These are phyloP conservation scores for Neurospora sp. DNA, from an alignment of 495 filamentous ascomycete species.

Conservation along the genomic window DNA sequence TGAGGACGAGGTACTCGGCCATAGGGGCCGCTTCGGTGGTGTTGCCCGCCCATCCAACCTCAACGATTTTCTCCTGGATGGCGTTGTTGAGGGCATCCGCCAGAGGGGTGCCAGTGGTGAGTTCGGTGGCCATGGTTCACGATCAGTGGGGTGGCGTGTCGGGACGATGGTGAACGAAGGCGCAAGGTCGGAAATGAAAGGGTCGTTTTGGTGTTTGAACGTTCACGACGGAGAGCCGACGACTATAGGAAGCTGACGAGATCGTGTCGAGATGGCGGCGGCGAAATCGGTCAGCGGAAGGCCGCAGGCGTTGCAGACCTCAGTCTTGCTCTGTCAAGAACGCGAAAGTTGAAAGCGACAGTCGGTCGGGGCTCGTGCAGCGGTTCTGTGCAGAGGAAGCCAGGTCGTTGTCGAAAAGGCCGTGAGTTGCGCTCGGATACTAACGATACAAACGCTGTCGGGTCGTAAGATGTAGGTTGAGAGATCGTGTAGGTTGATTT, in stretches of 20 bases:
- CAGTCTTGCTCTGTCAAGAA: neutral
- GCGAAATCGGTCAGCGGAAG: neutral
- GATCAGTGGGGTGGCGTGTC: neutral
- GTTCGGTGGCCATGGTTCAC: constrained; percentile 57
- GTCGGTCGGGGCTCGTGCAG: neutral
- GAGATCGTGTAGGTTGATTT: neutral
- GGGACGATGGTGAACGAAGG: neutral
- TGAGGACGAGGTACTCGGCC: constrained; percentile 90
- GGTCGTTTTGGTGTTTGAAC: neutral
- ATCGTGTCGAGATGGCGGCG: neutral
- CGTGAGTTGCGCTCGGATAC: neutral
- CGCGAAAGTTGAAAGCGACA: neutral
- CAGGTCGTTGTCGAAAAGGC: neutral
- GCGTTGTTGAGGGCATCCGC: constrained; percentile 68
- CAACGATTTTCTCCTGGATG: constrained; percentile 88
- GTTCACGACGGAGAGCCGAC: neutral
- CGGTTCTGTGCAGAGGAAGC: neutral
- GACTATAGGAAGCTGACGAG: too few species aligned
- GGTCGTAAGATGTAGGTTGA: constrained; percentile 5
- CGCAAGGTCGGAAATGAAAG: neutral
- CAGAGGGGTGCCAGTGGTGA: constrained; percentile 63
- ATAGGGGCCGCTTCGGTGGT: constrained; percentile 73
- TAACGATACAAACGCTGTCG: neutral
- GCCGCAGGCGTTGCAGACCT: neutral
- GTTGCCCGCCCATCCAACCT: constrained; percentile 81